Percentiles rank a stretch among this genome's conserved stretches.
Evolutionary conservation across 108 stramenopile species (phyloP).

Genomic region (Schizochytrium sp.): DNA sequence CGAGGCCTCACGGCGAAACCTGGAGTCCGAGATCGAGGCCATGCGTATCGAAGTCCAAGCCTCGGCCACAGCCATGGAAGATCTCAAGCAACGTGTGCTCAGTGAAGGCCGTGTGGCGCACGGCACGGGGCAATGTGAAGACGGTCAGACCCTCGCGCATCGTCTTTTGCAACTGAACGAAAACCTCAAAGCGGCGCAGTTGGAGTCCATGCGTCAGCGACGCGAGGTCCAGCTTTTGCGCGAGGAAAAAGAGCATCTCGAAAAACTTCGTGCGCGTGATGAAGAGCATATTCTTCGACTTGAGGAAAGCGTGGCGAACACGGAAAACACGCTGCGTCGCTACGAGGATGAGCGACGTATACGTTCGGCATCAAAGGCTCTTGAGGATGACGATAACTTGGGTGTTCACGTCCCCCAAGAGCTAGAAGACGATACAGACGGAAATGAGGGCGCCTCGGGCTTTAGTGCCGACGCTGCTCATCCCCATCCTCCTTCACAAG

Average conservation of each 20-base stretch:
- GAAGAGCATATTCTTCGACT: slow-evolving; percentile 19
- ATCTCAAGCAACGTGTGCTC: background rate
- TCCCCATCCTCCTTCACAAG: too few species aligned
- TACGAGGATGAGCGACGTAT: background rate
- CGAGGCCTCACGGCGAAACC: slow-evolving; percentile 3
- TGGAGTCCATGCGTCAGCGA: slow-evolving; percentile 10
- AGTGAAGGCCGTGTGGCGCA: background rate
- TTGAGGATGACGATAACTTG: background rate
- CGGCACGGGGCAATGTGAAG: background rate
- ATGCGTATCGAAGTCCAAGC: background rate
- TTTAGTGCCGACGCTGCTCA: too few species aligned
- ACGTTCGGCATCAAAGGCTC: background rate
- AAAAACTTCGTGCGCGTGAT: background rate
- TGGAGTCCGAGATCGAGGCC: slow-evolving; percentile 19
- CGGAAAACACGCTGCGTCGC: slow-evolving; percentile 11
- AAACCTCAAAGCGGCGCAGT: slow-evolving; percentile 13
- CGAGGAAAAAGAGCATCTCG: slow-evolving; percentile 30
- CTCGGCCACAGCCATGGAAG: background rate
- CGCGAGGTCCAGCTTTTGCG: slow-evolving; percentile 21
- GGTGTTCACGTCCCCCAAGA: too few species aligned
- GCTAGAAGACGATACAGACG: too few species aligned
- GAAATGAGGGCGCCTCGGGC: too few species aligned
- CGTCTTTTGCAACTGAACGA: slow-evolving; percentile 25
- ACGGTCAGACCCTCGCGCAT: background rate
- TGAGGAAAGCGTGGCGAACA: slow-evolving; percentile 19